Evolutionary conservation across 371 early-diverging fungal genomes (phyloP).

Genomic region (Haplosporangium sp.): DNA sequence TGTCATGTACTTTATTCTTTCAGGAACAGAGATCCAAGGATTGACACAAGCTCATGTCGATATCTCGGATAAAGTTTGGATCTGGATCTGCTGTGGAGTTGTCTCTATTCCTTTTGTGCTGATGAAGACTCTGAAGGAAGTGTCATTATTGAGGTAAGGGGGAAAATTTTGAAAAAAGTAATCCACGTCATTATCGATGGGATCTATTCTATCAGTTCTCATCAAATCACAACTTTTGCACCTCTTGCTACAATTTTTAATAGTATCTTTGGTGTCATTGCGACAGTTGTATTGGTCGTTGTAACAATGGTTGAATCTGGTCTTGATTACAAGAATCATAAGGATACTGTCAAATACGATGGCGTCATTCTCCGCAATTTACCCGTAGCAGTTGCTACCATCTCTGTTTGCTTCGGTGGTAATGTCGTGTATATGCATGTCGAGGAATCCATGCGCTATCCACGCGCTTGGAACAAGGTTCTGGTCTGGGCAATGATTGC

Average conservation of each 20-base stretch:
- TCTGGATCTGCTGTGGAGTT: conserved; percentile 47
- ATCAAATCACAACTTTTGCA: neutral
- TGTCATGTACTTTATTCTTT: conserved; percentile 84
- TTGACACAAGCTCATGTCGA: conserved; percentile 54
- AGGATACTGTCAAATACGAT: conserved; percentile 57
- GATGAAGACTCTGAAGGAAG: conserved; percentile 68
- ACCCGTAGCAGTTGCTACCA: conserved; percentile 70
- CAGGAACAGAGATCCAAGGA: conserved; percentile 69
- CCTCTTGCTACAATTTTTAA: neutral
- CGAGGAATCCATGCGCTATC: conserved; percentile 84
- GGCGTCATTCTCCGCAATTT: conserved; percentile 65
- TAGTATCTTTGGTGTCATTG: conserved; percentile 64
- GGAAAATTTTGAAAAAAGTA: neutral
- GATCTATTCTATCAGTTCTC: neutral
- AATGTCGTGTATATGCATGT: conserved; percentile 87
- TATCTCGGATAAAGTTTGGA: conserved; percentile 46
- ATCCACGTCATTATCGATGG: too few species aligned
- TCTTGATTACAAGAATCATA: conserved; percentile 40
- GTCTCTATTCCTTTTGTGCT: conserved; percentile 64
- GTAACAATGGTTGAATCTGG: conserved; percentile 54
- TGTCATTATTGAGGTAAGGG: conserved; percentile 60
- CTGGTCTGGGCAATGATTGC: conserved; percentile 74
- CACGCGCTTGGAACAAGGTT: conserved; percentile 78
- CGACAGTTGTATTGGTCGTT: conserved; percentile 56
- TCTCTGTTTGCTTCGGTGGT: conserved; percentile 84